Percentiles rank a stretch among this genome's conserved stretches.
These are phyloP conservation scores for Entophlyctis helioformis DNA, from an alignment of 192 early-diverging fungal species.

Conservation along the genomic window DNA sequence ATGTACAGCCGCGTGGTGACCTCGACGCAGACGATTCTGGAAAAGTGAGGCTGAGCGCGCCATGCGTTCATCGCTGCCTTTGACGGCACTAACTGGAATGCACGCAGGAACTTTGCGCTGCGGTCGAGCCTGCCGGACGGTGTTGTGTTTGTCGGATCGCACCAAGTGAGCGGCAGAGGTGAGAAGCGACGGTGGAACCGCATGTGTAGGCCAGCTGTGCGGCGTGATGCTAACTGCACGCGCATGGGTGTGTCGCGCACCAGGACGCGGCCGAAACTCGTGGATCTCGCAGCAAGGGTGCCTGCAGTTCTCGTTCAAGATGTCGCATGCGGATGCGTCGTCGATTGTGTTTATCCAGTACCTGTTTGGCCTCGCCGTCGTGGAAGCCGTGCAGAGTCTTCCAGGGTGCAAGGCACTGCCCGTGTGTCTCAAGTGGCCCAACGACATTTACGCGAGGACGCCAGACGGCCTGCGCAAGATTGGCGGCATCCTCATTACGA, in stretches of 20 bases:
- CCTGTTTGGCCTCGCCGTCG: conserved; percentile 72
- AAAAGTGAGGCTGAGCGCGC: too few relatives aligned
- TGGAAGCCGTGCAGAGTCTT: conserved; percentile 47
- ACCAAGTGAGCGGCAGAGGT: conserved; percentile 79
- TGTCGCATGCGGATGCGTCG: conserved; percentile 58
- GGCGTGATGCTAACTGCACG: too few relatives aligned
- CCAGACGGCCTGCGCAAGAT: conserved; percentile 49
- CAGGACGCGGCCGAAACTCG: conserved; percentile 71
- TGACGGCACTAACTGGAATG: too few relatives aligned
- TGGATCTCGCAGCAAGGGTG: conserved; percentile 93
- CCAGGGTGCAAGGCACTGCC: conserved; percentile 54
- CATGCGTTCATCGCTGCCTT: too few relatives aligned
- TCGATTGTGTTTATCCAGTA: conserved; percentile 90
- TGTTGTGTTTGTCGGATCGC: conserved; percentile 63
- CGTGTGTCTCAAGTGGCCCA: conserved; percentile 93
- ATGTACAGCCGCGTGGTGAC: too few relatives aligned
- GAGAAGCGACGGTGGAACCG: too few relatives aligned
- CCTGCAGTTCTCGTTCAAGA: conserved; percentile 70
- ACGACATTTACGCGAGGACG: conserved; percentile 74
- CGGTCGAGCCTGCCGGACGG: conserved; percentile 59
- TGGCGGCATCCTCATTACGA: conserved; percentile 83
- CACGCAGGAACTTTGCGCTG: conserved; percentile 52
- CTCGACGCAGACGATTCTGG: too few relatives aligned
- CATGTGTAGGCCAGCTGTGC: too few relatives aligned
- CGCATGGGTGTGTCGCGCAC: neutral